phyloP scores from a whole-genome alignment of 2,329 filamentous ascomycete genomes.

The Ascomycota sp. region DNA sequence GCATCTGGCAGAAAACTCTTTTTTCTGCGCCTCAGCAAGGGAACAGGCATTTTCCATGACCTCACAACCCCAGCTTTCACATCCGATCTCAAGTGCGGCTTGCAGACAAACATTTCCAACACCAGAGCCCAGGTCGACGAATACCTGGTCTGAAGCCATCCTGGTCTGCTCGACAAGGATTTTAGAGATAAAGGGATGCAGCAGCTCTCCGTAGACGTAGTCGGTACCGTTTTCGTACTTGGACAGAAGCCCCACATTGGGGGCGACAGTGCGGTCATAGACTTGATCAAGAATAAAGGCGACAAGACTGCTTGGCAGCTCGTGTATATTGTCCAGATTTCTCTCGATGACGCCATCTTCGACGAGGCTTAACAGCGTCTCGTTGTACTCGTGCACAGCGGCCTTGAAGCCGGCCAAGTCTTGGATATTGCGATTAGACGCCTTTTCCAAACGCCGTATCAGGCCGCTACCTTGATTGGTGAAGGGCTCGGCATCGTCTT shows the following conservation, averaged over 20 bases:
- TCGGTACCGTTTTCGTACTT: constrained; percentile 79
- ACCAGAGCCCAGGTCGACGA: constrained; percentile 85
- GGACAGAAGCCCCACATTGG: constrained; percentile 59
- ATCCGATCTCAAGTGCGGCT: constrained; percentile 77
- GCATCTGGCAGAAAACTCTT: constrained; percentile 67
- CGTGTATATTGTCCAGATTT: constrained; percentile 46
- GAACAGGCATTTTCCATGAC: constrained; percentile 81
- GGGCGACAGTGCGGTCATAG: constrained; percentile 81
- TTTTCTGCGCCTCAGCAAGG: constrained; percentile 56
- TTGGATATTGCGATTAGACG: constrained; percentile 42
- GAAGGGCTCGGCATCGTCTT: constrained; percentile 43
- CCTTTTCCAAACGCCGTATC: constrained; percentile 53
- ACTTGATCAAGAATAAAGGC: constrained; percentile 69
- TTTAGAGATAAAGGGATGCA: constrained; percentile 61
- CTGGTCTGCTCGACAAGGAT: constrained; percentile 56
- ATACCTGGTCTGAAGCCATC: constrained; percentile 64
- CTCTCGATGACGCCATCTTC: constrained; percentile 47
- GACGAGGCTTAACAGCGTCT: constrained; percentile 39
- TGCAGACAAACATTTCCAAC: constrained; percentile 92
- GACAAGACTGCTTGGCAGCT: constrained; percentile 48
- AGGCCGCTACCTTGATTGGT: constrained; percentile 52
- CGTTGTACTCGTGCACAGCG: constrained; percentile 59
- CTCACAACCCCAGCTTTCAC: constrained; percentile 89
- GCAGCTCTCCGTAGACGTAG: constrained; percentile 83
- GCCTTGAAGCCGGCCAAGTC: constrained; percentile 45